Evolutionary conservation across 73 alveolate genomes (phyloP).

Genomic region (Halteria grandinella): DNA sequence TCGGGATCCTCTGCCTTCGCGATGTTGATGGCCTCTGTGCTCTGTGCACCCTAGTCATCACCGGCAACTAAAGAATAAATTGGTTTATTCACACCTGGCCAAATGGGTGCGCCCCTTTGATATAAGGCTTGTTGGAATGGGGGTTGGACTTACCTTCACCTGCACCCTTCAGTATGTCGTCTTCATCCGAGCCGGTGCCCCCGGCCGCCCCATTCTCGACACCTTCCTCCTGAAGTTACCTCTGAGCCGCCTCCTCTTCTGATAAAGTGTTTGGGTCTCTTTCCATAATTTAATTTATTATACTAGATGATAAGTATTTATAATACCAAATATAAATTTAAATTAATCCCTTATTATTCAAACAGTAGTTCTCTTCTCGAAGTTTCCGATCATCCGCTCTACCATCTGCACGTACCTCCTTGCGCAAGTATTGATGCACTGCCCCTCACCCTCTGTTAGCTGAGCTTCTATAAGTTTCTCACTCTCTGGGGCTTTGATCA

Average conservation of each 20-base stretch:
- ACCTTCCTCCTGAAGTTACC: no score
- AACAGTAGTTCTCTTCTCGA: not conserved
- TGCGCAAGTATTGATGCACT: conserved; percentile 25
- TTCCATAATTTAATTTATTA: not conserved
- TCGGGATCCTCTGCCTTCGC: not conserved
- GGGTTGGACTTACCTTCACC: no score
- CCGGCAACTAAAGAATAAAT: not conserved
- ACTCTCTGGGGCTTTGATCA: not conserved
- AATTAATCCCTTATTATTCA: not conserved
- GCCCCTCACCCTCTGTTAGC: no score
- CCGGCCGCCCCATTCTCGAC: no score
- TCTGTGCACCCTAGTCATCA: not conserved
- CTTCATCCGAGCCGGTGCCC: no score
- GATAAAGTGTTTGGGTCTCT: not conserved
- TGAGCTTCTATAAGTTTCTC: no score
- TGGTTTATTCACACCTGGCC: not conserved
- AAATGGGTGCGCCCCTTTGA: no score
- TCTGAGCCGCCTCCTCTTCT: not conserved
- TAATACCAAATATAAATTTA: not conserved
- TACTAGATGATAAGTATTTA: not conserved
- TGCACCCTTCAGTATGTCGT: no score
- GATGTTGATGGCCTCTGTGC: not conserved
- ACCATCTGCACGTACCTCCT: not conserved
- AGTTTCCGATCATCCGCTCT: not conserved
- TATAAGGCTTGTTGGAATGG: no score